Percentiles rank a stretch among this genome's conserved stretches.
phyloP scores from a whole-genome alignment of 2,329 filamentous ascomycete genomes.

The Trichophyton equinum region DNA sequence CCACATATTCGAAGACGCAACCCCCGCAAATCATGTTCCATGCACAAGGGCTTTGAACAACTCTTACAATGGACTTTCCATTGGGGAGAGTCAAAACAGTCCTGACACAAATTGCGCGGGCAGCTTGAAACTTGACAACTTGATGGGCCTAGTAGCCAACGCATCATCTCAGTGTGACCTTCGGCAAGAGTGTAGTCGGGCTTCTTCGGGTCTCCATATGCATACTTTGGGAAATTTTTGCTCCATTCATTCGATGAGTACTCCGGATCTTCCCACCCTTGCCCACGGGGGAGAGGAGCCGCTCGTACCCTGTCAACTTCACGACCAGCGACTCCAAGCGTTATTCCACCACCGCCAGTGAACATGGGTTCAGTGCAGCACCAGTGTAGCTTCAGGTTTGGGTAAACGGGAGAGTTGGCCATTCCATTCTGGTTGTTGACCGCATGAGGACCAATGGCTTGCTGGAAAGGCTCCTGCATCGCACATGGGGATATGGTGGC shows the following conservation, averaged over 20 bases:
- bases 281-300: conserved; percentile 42
- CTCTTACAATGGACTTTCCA: conserved; percentile 49
- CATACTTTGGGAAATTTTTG: conserved; percentile 30
- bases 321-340: conserved; percentile 41
- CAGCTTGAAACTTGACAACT: conserved; percentile 36
- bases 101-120: conserved; percentile 45
- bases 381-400: conserved; percentile 46
- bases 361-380: conserved; percentile 49
- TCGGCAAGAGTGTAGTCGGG: conserved; percentile 30
- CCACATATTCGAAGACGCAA: conserved; percentile 46
- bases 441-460: conserved; percentile 6
- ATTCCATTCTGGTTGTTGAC: conserved; percentile 19
- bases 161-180: conserved; percentile 32
- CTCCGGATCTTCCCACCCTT: conserved; percentile 45
- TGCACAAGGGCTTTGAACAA: conserved; percentile 46
- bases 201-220: conserved; percentile 28
- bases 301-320: conserved; percentile 46
- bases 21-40: conserved; percentile 47
- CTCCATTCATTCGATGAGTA: conserved; percentile 33
- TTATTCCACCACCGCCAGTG: conserved; percentile 47
- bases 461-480: conserved; percentile 41
- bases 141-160: conserved; percentile 38
- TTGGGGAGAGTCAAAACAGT: conserved; percentile 45
- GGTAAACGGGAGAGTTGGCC: conserved; percentile 29
- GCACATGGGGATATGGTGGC: conserved; percentile 43